These are phyloP conservation scores for Nadsonia commutata DNA, from an alignment of 1,139 yeast genomes.

Conservation along the genomic window DNA sequence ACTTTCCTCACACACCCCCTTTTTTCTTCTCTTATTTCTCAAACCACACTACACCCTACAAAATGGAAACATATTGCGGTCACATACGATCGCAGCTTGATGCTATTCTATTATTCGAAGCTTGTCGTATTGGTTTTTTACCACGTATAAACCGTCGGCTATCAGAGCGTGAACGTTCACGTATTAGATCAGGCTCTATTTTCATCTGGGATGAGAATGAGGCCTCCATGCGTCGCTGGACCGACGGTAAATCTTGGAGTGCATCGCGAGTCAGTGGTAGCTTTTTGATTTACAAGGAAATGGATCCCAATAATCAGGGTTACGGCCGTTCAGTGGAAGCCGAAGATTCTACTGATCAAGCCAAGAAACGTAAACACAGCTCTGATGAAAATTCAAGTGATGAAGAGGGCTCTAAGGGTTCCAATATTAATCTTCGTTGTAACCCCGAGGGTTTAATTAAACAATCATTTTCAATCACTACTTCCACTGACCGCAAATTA, in stretches of 20 bases:
- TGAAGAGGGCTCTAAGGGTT: constrained; percentile 7
- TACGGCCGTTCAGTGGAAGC: neutral
- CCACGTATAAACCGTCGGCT: constrained; percentile 38
- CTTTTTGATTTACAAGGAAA: constrained; percentile 40
- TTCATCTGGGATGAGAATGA: constrained; percentile 48
- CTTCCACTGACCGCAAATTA: constrained; percentile 34
- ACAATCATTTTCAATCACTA: constrained; percentile 41
- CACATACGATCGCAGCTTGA: constrained; percentile 35
- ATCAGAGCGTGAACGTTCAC: constrained; percentile 34
- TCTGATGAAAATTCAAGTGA: constrained; percentile 2
- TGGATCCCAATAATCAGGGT: constrained; percentile 22
- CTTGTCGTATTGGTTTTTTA: constrained; percentile 32
- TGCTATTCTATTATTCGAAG: constrained; percentile 42
- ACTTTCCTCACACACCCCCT: no score
- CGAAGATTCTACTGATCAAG: neutral
- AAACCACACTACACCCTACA: neutral
- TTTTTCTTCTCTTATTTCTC: neutral
- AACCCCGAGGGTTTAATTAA: constrained; percentile 39
- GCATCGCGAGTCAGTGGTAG: constrained; percentile 46
- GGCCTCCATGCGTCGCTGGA: constrained; percentile 51
- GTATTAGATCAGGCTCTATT: constrained; percentile 35
- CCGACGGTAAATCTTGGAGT: constrained; percentile 50
- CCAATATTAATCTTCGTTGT: constrained; percentile 21
- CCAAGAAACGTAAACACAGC: neutral
- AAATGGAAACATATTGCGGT: constrained; percentile 41